Percentiles rank a stretch among this genome's conserved stretches.
phyloP scores from a whole-genome alignment of 148 eudicot genomes.

The Vaccinium macrocarpon region DNA sequence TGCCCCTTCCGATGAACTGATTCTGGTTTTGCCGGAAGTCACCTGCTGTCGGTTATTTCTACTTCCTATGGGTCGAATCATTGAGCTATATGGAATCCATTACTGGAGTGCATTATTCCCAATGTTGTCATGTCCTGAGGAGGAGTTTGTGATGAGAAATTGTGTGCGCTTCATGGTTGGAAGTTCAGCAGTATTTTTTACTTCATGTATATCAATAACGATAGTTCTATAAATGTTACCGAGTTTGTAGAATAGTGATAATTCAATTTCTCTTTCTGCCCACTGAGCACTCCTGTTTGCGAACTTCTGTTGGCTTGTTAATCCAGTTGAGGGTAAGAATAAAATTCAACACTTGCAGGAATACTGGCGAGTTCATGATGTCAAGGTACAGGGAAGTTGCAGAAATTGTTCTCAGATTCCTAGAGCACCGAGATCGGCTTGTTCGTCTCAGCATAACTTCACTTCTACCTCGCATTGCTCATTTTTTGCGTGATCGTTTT shows the following conservation, averaged over 20 bases:
- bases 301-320: neutral
- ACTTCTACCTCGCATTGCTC: conserved; percentile 94
- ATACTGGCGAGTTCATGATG: conserved; percentile 99
- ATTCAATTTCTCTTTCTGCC: neutral
- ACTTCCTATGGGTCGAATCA: neutral
- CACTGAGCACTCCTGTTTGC: neutral
- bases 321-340: neutral
- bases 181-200: neutral
- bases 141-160: neutral
- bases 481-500: conserved; percentile 95
- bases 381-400: conserved; percentile 98
- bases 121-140: neutral
- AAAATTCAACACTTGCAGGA: conserved; percentile 44
- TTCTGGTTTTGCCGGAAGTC: neutral
- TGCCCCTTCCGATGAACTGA: neutral
- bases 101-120: neutral
- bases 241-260: neutral
- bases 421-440: conserved; percentile 93
- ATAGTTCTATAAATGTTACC: neutral
- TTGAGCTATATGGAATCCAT: neutral
- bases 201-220: neutral
- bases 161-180: neutral
- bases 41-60: neutral
- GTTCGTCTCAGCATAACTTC: conserved; percentile 99
- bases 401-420: conserved; percentile 89